Percentiles rank a stretch among this genome's conserved stretches.
These are phyloP conservation scores for Croton laevigatus DNA, from an alignment of 441 rosid species.

Conservation along the genomic window DNA sequence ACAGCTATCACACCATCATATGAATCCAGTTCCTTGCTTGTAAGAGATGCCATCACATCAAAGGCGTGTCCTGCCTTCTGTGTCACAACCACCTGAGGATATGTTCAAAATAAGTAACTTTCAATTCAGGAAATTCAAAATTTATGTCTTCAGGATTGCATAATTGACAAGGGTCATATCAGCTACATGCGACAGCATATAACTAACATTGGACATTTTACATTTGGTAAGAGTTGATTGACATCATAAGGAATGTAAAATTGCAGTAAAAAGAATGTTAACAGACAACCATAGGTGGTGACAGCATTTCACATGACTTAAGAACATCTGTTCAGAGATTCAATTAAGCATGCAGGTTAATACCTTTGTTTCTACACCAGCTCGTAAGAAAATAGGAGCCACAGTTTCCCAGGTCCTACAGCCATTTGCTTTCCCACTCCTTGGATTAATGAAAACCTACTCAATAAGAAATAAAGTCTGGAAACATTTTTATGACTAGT, in stretches of 20 bases:
- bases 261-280: not conserved
- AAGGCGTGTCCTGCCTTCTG: conserved; percentile 88
- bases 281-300: not conserved
- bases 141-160: not conserved
- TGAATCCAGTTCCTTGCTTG: conserved; percentile 57
- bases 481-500: conserved; percentile 29
- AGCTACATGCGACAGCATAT: conserved; percentile 1
- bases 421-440: conserved; percentile 82
- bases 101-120: conserved; percentile 17
- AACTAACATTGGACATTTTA: not conserved
- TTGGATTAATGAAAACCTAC: conserved; percentile 81
- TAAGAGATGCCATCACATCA: conserved; percentile 57
- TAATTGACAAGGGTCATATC: not conserved
- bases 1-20: conserved; percentile 84
- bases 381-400: conserved; percentile 63
- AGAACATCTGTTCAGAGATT: conserved; percentile 4
- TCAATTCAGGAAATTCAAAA: not conserved
- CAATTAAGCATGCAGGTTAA: conserved; percentile 1
- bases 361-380: conserved; percentile 75
- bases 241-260: not conserved
- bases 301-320: not conserved
- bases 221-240: not conserved
- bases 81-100: conserved; percentile 70
- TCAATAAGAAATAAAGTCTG: conserved; percentile 28
- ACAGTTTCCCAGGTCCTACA: conserved; percentile 70